Evolutionary conservation across 495 filamentous ascomycete genomes (phyloP), one percentile per base, ranked within the genome.

Genomic region (Penicillium goetzii): DNA sequence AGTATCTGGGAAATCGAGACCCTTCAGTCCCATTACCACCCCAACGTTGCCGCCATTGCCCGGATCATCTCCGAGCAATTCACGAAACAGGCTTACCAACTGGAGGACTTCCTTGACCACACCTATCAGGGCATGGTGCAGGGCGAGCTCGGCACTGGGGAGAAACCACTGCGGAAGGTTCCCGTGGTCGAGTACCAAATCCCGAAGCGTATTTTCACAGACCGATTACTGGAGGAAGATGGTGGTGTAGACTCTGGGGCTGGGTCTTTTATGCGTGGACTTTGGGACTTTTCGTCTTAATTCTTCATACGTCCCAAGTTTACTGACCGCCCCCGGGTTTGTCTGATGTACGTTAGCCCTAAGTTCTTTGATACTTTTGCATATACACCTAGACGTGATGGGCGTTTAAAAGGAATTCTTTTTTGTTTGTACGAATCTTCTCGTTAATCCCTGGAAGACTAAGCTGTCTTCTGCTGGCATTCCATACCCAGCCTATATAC

Each of bases 51-150:
- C 2, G 93, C 93, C 5, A 88, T 98, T 61, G 91, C 92, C 28
- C 93, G 90, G 76, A 96, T 99, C 60, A 88, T 99, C 60, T 90
- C 90, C 26, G 92, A 99, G 80, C 95, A 97, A 76, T 99, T 98
- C 76, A 98, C 93, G 4, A 99, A 98, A 80, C 89, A 92, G 74
- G 80, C 86, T 12, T 99, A 97, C 76, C 91, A 89, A 64, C 69
- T 97, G 19, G 96, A 99, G 69, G 96, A 99, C 68, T 99, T 99
- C 77, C 77, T 98, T 57, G 96, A 98, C 72, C 92, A 97, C 76
- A 93, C 90, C 6, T 98, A 98, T 76, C 86, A 83, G 65, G 92
- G 89, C 82, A 88, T 99, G 78, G 76, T 97, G 26, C 88, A 91
- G 56, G 86, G 88, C 4, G 95, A 98, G 72, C 81, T 97, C 40